A percentile compares a stretch with the other conserved stretches of the same genome.
These are phyloP conservation scores for Zygosaccharomyces gambellarensis DNA, from an alignment of 805 yeast genomes.

Conservation along the genomic window DNA sequence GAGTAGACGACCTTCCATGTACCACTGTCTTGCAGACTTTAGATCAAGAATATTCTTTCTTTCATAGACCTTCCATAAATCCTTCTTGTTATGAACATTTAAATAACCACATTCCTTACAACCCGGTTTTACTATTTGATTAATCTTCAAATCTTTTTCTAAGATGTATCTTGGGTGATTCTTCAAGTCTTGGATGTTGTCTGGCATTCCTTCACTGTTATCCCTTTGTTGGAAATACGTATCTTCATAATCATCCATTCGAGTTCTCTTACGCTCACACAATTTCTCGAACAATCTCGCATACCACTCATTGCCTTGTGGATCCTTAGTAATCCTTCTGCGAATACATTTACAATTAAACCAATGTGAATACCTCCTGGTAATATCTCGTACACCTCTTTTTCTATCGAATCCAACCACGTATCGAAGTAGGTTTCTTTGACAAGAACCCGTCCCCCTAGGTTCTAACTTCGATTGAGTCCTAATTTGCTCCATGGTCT, in stretches of 20 bases:
- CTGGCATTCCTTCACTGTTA: conserved; percentile 80
- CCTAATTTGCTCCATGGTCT: conserved; percentile 58
- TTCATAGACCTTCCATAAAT: conserved; percentile 58
- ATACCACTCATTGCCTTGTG: conserved; percentile 60
- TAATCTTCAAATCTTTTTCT: conserved; percentile 65
- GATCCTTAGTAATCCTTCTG: conserved; percentile 61
- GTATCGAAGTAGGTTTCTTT: conserved; percentile 56
- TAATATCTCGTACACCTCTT: conserved; percentile 72
- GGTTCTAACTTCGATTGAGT: conserved; percentile 66
- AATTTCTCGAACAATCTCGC: conserved; percentile 35
- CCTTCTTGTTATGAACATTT: conserved; percentile 39
- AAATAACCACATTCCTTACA: conserved; percentile 65
- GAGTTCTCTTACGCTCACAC: conserved; percentile 26
- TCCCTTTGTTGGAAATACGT: conserved; percentile 43
- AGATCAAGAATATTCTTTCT: conserved; percentile 59
- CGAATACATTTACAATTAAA: conserved; percentile 73
- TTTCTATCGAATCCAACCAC: conserved; percentile 69
- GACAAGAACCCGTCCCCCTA: conserved; percentile 25
- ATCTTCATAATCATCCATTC: conserved; percentile 36
- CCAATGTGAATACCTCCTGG: conserved; percentile 69
- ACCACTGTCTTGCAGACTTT: conserved; percentile 82
- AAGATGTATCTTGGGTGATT: conserved; percentile 83
- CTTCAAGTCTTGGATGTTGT: conserved; percentile 71
- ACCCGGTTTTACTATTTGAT: conserved; percentile 68
- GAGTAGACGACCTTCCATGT: conserved; percentile 67